phyloP scores from a whole-genome alignment of 768 basidiomycete genomes.

The Agaricus subrufescens region DNA sequence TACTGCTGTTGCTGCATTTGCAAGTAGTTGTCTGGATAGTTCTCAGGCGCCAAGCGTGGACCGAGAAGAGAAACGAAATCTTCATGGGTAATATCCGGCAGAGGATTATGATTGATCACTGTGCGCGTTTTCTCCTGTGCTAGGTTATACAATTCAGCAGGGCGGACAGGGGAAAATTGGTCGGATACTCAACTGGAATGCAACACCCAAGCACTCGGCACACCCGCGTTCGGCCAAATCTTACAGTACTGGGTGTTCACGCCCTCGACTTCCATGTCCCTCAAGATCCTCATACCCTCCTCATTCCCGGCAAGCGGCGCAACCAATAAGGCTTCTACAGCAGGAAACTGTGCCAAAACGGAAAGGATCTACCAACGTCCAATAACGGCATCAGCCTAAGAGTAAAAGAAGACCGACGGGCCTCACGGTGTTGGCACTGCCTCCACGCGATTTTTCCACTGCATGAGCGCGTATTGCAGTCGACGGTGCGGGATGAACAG shows the following conservation, averaged over 20 bases:
- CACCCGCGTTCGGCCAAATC: conserved; percentile 64
- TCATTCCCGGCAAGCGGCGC: conserved; percentile 71
- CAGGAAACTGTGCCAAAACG: conserved; percentile 65
- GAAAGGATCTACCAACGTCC: conserved; percentile 47
- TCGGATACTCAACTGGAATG: conserved; percentile 49
- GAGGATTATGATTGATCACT: conserved; percentile 82
- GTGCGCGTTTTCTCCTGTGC: conserved; percentile 58
- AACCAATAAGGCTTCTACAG: conserved; percentile 62
- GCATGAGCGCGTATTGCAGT: conserved; percentile 67
- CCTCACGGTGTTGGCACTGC: conserved; percentile 57
- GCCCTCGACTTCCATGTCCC: conserved; percentile 61
- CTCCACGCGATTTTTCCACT: conserved; percentile 63
- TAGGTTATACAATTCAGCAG: conserved; percentile 18
- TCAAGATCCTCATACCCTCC: conserved; percentile 59
- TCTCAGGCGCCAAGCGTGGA: conserved; percentile 79
- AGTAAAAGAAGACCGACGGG: neutral
- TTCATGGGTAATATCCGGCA: conserved; percentile 83
- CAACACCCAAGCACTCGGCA: conserved; percentile 80
- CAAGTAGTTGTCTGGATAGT: conserved; percentile 45
- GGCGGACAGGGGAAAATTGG: conserved; percentile 1
- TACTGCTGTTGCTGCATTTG: conserved; percentile 21
- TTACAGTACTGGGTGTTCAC: conserved; percentile 73
- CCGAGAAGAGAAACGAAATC: conserved; percentile 79
- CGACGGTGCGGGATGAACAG: conserved; percentile 52
- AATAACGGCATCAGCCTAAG: neutral